Conservation (phyloP, 2,329 filamentous ascomycete genomes). For the Apiospora rasikravindrae region DNA sequence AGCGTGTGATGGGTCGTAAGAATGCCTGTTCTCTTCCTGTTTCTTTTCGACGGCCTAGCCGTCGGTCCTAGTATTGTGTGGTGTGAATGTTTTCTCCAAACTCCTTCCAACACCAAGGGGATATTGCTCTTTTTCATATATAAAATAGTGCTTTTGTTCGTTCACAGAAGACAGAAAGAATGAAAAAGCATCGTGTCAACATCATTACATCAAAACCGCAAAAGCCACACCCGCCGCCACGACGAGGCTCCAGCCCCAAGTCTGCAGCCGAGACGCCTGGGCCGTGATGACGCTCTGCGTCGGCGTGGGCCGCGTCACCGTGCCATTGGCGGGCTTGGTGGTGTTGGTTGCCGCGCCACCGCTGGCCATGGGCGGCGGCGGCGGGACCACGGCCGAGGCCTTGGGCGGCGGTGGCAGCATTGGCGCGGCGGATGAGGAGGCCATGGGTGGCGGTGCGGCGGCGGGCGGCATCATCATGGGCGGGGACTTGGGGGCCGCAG, state of each 20-base stretch:
- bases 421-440: not conserved
- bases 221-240: not conserved
- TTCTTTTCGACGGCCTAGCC: not conserved
- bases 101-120: not conserved
- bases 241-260: not conserved
- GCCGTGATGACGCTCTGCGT: conserved; percentile 12
- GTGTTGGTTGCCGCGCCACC: not conserved
- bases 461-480: not conserved
- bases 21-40: conserved; percentile 7
- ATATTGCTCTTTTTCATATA: not conserved
- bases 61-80: not conserved
- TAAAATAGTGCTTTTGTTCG: not conserved
- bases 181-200: not conserved
- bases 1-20: not conserved
- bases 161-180: not conserved
- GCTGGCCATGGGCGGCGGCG: not conserved
- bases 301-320: not conserved
- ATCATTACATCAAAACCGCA: not conserved
- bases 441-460: not conserved
- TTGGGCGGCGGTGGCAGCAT: not conserved
- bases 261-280: not conserved
- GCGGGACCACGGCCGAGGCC: not conserved
- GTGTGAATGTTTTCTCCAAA: not conserved
- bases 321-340: not conserved
- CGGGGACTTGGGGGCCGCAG: not conserved